Base-by-base conservation (phyloP, 1,139 yeast species). In the Candida freyschussii region DNA sequence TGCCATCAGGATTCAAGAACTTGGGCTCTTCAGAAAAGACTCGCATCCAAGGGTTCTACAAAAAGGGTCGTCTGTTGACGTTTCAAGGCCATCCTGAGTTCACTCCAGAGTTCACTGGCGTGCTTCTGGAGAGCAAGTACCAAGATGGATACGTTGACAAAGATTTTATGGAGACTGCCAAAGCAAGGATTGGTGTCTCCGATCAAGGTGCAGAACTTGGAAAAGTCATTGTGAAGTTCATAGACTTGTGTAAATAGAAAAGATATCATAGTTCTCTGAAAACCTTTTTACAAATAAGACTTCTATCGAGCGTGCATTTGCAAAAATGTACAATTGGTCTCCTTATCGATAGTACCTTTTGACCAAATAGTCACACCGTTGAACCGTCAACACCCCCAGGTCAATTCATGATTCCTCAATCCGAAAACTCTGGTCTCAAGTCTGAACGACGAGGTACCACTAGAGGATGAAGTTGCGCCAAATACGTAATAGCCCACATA, bases 1-100 rank as follows among this genome's bases (percentile, higher is more conserved):
- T 66, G 2, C 75, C 80, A 3, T 42, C 40, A 9, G 67, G 56
- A 5, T 67, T 69, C 29, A 56, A 56, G 28, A 56, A 67, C 42
- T 52, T 77, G 44, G 85, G 86, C 1, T 57, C 69, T 6, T 72
- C 80, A 9, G 59, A 62, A 1, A 63, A 59, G 29, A 79, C 93
- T 44, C 52, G 58, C 1, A 60, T 75, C 21, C 96, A 87, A 52
- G 83, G 95, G 37, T 74, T 67, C 43, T 75, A 72, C 42, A 65
- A 60, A 38, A 59, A 63, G 7, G 40, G 63, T 14, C 63, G 65
- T 32, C 38, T 79, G 4, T 60, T 85, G 27, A 74, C 93, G 0
- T 74, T 85, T 47, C 96, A 87, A 55, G 96, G 96, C 1, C 96
- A 87, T 52, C 96, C 96, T 0, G 96, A 87, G 53, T 86, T 83